These are phyloP conservation scores for Fusarium phyllophilum DNA, from an alignment of 2,329 filamentous ascomycete genomes.

Conservation along the genomic window DNA sequence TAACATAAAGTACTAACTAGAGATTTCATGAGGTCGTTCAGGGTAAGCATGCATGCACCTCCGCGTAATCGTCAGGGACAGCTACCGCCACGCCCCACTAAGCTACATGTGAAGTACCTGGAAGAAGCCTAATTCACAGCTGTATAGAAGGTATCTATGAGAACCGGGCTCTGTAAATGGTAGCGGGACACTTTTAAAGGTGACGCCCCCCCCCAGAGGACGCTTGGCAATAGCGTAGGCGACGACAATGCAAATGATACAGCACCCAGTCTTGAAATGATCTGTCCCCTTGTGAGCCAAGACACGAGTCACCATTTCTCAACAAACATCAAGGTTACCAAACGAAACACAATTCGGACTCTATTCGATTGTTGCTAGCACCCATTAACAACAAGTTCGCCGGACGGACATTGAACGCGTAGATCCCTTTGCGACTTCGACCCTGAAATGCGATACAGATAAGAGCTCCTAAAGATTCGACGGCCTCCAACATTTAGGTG, in stretches of 20 bases:
- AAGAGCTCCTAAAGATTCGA: constrained; percentile 27
- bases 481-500: constrained; percentile 23
- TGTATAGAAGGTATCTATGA: background rate
- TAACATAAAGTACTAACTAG: background rate
- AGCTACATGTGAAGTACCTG: constrained; percentile 7
- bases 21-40: background rate
- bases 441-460: constrained; percentile 33
- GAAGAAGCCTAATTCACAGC: accelerated
- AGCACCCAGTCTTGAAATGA: constrained; percentile 31
- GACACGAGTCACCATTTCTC: constrained; percentile 24
- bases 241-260: constrained; percentile 36
- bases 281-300: constrained; percentile 36
- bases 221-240: constrained; percentile 29
- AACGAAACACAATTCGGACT: background rate
- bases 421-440: constrained; percentile 37
- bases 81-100: constrained; percentile 5
- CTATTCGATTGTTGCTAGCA: background rate
- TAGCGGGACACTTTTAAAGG: constrained; percentile 12
- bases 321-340: constrained; percentile 8
- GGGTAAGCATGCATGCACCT: constrained; percentile 21
- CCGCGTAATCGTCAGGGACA: constrained; percentile 35
- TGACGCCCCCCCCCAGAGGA: constrained; percentile 11
- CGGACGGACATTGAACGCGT: constrained; percentile 35
- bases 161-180: background rate
- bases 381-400: constrained; percentile 24